Conservation (phyloP, 768 basidiomycete genomes). For the Mrakia hoshinonis region DNA sequence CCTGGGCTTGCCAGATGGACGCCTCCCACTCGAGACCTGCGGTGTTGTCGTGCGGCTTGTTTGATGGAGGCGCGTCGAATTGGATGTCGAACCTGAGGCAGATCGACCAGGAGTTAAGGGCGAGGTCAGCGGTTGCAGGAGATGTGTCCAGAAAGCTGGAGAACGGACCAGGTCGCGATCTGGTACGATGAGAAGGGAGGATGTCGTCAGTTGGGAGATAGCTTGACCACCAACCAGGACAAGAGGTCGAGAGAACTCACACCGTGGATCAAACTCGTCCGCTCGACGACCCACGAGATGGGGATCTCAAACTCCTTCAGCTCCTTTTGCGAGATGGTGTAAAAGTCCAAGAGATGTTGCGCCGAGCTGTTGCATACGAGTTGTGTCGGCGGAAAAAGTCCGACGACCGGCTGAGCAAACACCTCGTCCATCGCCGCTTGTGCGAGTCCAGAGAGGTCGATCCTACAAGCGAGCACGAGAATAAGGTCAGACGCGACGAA, state of each 20-base stretch:
- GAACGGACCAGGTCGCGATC: constrained; percentile 8
- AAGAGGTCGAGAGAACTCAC: neutral
- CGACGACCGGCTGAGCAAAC: constrained; percentile 27
- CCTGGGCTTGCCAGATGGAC: constrained; percentile 7
- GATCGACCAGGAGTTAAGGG: too few relatives aligned
- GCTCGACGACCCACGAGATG: constrained; percentile 23
- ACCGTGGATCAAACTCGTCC: constrained; percentile 23
- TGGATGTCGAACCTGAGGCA: constrained; percentile 27
- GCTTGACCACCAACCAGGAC: too few relatives aligned
- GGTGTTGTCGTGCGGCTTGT: neutral
- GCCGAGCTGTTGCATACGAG: constrained; percentile 10
- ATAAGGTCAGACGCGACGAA: too few relatives aligned
- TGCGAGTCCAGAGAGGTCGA: constrained; percentile 18
- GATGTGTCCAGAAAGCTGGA: too few relatives aligned
- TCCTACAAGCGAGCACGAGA: too few relatives aligned
- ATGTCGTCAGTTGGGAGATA: too few relatives aligned
- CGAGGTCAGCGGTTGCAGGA: too few relatives aligned
- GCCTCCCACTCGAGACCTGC: constrained; percentile 20
- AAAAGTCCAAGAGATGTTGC: constrained; percentile 22
- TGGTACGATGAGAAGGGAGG: neutral
- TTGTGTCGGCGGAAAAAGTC: constrained; percentile 24
- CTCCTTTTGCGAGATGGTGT: constrained; percentile 20
- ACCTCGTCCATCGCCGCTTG: constrained; percentile 21
- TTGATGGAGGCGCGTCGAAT: constrained; percentile 12
- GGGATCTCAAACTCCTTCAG: constrained; percentile 28